Evolutionary conservation across 2,329 filamentous ascomycete species (phyloP).

Genomic region (Colletotrichum higginsianum): DNA sequence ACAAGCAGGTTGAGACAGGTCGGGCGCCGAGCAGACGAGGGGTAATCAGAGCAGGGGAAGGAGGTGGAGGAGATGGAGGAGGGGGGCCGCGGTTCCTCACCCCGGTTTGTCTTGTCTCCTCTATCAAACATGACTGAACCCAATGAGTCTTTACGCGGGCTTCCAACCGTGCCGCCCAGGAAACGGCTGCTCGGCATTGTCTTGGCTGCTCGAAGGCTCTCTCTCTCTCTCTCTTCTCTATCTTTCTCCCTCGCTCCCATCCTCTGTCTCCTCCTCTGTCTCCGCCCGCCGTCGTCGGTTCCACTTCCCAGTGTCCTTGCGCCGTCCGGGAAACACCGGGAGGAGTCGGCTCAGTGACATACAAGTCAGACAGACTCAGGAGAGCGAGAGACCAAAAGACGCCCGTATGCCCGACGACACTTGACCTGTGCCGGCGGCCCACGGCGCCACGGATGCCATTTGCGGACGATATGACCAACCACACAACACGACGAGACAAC

Average conservation of each 20-base stretch:
- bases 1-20: slow-evolving; percentile 1
- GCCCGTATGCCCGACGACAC: slow-evolving; percentile 1
- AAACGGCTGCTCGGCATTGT: slow-evolving; percentile 27
- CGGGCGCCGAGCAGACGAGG: neutral
- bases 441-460: neutral
- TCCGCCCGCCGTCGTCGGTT: slow-evolving; percentile 11
- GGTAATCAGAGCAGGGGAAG: neutral
- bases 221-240: too few relatives aligned
- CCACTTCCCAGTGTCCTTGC: neutral
- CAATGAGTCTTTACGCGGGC: slow-evolving; percentile 9
- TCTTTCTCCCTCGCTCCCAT: too few relatives aligned
- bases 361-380: neutral
- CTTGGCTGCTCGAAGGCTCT: slow-evolving; percentile 13
- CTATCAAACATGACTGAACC: neutral
- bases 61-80: neutral
- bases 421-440: neutral
- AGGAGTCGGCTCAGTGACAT: neutral
- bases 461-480: neutral
- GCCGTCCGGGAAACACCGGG: slow-evolving; percentile 17
- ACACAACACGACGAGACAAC: neutral
- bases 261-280: too few relatives aligned
- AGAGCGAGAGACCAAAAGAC: neutral
- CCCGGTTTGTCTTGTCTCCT: neutral
- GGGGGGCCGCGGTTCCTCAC: neutral
- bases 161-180: slow-evolving; percentile 24